These are phyloP conservation scores for Hypericum androsaemum DNA, from an alignment of 345 rosid genomes.

Conservation along the genomic window DNA sequence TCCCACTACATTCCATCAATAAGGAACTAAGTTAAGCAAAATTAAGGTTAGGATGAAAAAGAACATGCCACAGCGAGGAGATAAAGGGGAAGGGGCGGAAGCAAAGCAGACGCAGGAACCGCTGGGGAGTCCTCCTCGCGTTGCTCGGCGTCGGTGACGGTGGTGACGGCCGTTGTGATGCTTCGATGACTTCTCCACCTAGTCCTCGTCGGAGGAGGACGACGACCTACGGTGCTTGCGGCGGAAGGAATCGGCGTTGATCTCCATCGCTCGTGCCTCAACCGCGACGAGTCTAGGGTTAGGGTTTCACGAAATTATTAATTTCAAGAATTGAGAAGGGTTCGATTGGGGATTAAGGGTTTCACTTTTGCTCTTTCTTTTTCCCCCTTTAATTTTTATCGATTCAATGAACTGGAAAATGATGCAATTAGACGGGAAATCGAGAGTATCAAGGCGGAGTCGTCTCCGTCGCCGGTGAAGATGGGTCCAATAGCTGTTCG, in stretches of 20 bases:
- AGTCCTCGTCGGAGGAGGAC: conserved; percentile 42
- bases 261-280: conserved; percentile 7
- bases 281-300: conserved; percentile 11
- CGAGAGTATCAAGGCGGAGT: too few species aligned
- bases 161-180: conserved; percentile 71
- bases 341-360: too few species aligned
- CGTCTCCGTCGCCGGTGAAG: too few species aligned
- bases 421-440: too few species aligned
- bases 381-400: too few species aligned
- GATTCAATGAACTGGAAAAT: too few species aligned
- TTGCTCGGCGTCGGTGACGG: conserved; percentile 38
- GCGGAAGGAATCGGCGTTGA: conserved; percentile 33
- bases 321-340: neutral
- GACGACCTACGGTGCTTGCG: conserved; percentile 54
- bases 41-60: neutral
- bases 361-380: too few species aligned
- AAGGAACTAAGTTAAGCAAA: conserved; percentile 2
- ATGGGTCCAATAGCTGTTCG: too few species aligned
- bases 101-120: conserved; percentile 2
- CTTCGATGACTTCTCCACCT: conserved; percentile 51
- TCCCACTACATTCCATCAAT: conserved; percentile 28
- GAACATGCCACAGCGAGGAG: neutral
- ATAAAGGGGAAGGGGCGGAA: conserved; percentile 20
- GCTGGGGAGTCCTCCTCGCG: conserved; percentile 16
- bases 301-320: conserved; percentile 27